Conservation (phyloP, 441 rosid species). For the Eugenia klotzschiana region DNA sequence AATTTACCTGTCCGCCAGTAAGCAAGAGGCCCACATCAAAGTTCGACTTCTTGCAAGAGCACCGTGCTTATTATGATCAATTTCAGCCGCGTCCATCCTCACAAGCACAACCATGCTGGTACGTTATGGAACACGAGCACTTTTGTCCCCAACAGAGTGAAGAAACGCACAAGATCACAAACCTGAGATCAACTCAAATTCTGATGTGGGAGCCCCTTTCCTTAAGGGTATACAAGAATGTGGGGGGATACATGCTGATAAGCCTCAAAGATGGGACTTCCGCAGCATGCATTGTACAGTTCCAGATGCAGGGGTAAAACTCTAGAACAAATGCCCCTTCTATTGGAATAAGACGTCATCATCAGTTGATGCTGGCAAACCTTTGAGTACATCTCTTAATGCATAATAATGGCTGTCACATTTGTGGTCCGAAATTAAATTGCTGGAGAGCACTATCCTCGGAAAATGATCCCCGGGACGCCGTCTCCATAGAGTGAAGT, state of each 20-base stretch:
- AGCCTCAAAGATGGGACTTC: background rate
- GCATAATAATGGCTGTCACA: slow-evolving; percentile 85
- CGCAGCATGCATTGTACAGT: background rate
- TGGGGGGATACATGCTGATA: background rate
- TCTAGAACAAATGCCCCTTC: background rate
- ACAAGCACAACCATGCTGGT: background rate
- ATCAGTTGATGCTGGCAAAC: slow-evolving; percentile 29
- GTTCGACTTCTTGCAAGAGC: background rate
- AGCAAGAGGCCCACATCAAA: background rate
- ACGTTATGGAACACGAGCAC: background rate
- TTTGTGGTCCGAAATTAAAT: slow-evolving; percentile 71
- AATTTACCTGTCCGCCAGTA: background rate
- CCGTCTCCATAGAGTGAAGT: slow-evolving; percentile 64
- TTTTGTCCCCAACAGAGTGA: background rate
- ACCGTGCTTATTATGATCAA: background rate
- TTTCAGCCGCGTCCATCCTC: background rate
- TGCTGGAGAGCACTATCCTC: slow-evolving; percentile 68
- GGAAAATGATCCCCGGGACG: slow-evolving; percentile 76
- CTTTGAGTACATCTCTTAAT: slow-evolving; percentile 76
- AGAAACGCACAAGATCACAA: background rate
- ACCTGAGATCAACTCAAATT: background rate
- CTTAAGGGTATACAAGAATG: background rate
- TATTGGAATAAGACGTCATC: slow-evolving; percentile 26
- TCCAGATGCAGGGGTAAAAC: background rate
- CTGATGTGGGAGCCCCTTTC: background rate